A percentile compares a stretch with the other conserved stretches of the same genome.
phyloP scores from a whole-genome alignment of 176 grass and related monocot species.

The Raddia distichophylla region DNA sequence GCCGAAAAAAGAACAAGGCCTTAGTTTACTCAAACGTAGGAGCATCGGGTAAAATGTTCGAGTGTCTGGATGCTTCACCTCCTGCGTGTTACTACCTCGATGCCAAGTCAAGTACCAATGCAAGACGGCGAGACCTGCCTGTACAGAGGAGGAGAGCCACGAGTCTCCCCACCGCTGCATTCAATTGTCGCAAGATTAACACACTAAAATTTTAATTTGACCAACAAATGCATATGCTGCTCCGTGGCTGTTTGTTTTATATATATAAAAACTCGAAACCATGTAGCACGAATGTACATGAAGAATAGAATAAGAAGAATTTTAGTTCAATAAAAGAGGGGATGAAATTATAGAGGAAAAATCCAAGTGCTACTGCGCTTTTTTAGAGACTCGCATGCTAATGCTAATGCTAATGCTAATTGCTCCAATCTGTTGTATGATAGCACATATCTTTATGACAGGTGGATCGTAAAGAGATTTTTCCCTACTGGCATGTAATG shows the following conservation, averaged over 20 bases:
- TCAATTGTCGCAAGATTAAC: neutral
- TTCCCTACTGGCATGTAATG: too few relatives aligned
- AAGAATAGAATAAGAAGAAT: neutral
- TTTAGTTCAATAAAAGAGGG: too few relatives aligned
- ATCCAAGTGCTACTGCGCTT: too few relatives aligned
- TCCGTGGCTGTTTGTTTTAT: neutral
- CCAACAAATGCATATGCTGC: neutral
- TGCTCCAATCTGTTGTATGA: too few relatives aligned
- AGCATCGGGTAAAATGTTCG: neutral
- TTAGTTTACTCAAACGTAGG: neutral
- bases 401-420: too few relatives aligned
- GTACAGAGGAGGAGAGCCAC: neutral
- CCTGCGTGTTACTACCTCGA: conserved; percentile 1
- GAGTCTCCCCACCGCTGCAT: neutral
- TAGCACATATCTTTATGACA: too few relatives aligned
- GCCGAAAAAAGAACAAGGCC: too few relatives aligned
- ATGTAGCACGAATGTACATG: neutral
- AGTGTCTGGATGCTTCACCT: conserved; percentile 8
- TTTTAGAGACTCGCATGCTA: too few relatives aligned
- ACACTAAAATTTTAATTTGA: too few relatives aligned
- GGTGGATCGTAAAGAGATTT: too few relatives aligned
- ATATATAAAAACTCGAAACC: neutral
- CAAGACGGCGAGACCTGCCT: neutral
- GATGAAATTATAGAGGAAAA: too few relatives aligned
- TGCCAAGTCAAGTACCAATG: neutral